Conservation (phyloP, 169 alveolate species). For the Plasmodium malariae region DNA sequence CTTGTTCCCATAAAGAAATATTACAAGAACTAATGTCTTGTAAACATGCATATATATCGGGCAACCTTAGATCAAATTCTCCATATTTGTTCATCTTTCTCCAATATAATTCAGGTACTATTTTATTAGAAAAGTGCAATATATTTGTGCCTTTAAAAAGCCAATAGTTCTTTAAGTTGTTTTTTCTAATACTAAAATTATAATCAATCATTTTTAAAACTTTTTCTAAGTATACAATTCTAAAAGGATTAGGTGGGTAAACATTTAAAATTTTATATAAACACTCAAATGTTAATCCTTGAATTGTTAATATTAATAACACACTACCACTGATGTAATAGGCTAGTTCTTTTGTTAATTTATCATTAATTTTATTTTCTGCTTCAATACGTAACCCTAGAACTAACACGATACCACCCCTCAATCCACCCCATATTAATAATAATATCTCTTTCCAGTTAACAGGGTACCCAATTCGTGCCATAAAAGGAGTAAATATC, state of each 20-base stretch:
- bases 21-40: constrained; percentile 76
- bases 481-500: constrained; percentile 85
- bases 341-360: constrained; percentile 87
- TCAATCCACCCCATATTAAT: constrained; percentile 93
- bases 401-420: constrained; percentile 94
- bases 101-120: constrained; percentile 86
- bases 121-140: constrained; percentile 80
- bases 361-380: constrained; percentile 84
- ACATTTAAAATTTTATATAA: constrained; percentile 88
- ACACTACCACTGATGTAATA: constrained; percentile 93
- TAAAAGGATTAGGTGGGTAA: constrained; percentile 90
- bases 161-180: constrained; percentile 87
- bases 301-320: constrained; percentile 90
- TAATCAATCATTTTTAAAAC: constrained; percentile 90
- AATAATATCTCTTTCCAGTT: constrained; percentile 89
- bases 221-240: constrained; percentile 89
- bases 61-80: constrained; percentile 79
- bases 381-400: constrained; percentile 92
- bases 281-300: constrained; percentile 92
- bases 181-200: constrained; percentile 81
- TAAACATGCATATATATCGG: constrained; percentile 76
- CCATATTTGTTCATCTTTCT: constrained; percentile 85
- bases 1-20: constrained; percentile 56
- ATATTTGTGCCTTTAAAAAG: constrained; percentile 88
- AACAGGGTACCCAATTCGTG: constrained; percentile 86